Base-by-base conservation (phyloP, 495 filamentous ascomycete genomes). In the Baudoinia panamericana region DNA sequence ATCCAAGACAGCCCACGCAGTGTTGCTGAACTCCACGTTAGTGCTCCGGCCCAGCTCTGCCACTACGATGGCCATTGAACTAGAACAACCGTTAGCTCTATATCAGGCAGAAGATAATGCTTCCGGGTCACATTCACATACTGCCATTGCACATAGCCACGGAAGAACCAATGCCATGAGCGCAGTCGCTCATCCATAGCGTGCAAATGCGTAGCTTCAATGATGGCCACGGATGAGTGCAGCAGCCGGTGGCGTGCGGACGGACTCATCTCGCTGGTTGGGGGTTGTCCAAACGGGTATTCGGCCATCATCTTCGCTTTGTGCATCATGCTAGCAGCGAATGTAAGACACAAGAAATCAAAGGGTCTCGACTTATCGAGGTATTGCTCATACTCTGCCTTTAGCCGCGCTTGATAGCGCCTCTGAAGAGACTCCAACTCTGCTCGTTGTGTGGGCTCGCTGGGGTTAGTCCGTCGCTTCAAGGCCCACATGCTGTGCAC, bases 91-190 rank as follows among this genome's bases (percentile, higher is more conserved):
- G n/a, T n/a, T n/a, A n/a, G n/a, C n/a, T n/a, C n/a, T n/a, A n/a
- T n/a, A n/a, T n/a, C n/a, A n/a, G n/a, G n/a, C n/a, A n/a, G n/a
- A n/a, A n/a, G n/a, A n/a, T n/a, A n/a, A n/a, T n/a, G n/a, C n/a
- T n/a, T n/a, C n/a, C n/a, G n/a, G n/a, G n/a, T n/a, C n/a, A n/a
- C n/a, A n/a, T n/a, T n/a, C n/a, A n/a, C n/a, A n/a, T n/a, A n/a
- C 28, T 46, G 43, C 43, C 43, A 46, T 18, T 46, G 43, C n/a
- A 46, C 29, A 15, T 38, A 46, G 13, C 36, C 37, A 3, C 43
- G 36, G 10, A 40, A 24, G 43, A 31, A 46, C 43, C 43, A 46
- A 1, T 17, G 4, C 43, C 43, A 46, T 12, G 18, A 6, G 19
- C 36, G 20, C 11, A 46, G 6, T 6, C 36, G 10, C 7, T 11